phyloP scores from a whole-genome alignment of 371 early-diverging fungal genomes.

The Apophysomyces sp. region DNA sequence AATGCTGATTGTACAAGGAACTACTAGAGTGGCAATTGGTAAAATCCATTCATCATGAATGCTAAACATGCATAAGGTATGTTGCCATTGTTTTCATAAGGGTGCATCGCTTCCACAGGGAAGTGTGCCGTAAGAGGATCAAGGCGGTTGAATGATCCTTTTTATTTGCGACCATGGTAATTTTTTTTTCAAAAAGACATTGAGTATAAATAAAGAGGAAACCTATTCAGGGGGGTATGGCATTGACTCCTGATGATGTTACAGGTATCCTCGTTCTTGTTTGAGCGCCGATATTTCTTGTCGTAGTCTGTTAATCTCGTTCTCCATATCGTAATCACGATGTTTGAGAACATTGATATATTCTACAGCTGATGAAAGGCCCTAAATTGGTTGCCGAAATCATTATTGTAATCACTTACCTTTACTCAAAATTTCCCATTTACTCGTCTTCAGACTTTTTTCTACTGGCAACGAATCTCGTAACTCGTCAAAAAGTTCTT shows the following conservation, averaged over 20 bases:
- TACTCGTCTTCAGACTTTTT: constrained; percentile 74
- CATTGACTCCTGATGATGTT: neutral
- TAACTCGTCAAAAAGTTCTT: constrained; percentile 83
- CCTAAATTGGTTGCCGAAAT: neutral
- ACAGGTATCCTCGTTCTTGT: constrained; percentile 26
- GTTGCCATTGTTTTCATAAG: neutral
- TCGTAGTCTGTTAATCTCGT: constrained; percentile 44
- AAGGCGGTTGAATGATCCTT: neutral
- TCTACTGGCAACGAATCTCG: constrained; percentile 74
- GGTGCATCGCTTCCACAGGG: neutral
- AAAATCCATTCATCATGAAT: neutral
- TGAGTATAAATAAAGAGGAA: neutral
- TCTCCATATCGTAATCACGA: constrained; percentile 51
- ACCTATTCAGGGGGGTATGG: neutral
- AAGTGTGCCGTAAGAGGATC: neutral
- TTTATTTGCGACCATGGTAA: neutral
- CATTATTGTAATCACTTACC: constrained; percentile 32
- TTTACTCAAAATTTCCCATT: constrained; percentile 87
- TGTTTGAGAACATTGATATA: constrained; percentile 48
- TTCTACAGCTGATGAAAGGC: constrained; percentile 43
- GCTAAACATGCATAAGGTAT: neutral
- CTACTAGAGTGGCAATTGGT: neutral
- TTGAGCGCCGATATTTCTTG: constrained; percentile 37
- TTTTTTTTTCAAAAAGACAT: neutral
- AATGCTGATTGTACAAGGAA: neutral